Percentiles rank a stretch among this genome's conserved stretches.
Evolutionary conservation across 805 yeast species (phyloP).

Genomic region (Starmerella tilneyi): DNA sequence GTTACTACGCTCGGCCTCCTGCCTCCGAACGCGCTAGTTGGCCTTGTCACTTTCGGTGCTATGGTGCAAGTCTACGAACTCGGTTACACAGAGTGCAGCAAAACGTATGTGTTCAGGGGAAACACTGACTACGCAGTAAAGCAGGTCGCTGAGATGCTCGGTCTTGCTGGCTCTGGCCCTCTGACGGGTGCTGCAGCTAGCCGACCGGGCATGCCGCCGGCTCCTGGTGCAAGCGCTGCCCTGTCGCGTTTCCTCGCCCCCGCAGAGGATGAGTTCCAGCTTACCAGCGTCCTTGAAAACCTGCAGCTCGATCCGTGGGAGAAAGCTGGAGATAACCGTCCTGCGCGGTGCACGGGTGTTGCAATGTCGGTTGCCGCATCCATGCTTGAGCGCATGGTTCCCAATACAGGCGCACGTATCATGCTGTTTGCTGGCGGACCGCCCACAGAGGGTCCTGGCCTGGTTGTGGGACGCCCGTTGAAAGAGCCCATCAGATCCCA

Average conservation of each 20-base stretch:
- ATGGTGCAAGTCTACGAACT: slow-evolving; percentile 85
- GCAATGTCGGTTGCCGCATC: slow-evolving; percentile 79
- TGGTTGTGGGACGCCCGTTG: slow-evolving; percentile 81
- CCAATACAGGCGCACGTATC: slow-evolving; percentile 79
- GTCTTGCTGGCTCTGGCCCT: slow-evolving; percentile 30
- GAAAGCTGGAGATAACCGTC: slow-evolving; percentile 62
- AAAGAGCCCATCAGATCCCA: slow-evolving; percentile 97
- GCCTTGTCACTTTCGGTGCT: slow-evolving; percentile 80
- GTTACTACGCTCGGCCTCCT: slow-evolving; percentile 63
- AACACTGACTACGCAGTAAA: slow-evolving; percentile 62
- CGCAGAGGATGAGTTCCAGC: slow-evolving; percentile 66
- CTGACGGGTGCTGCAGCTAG: slow-evolving; percentile 23
- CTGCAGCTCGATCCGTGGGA: slow-evolving; percentile 82
- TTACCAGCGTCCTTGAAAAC: slow-evolving; percentile 68
- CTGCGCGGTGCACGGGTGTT: slow-evolving; percentile 85
- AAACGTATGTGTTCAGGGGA: slow-evolving; percentile 78
- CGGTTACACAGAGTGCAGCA: slow-evolving; percentile 54
- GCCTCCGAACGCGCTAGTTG: slow-evolving; percentile 84
- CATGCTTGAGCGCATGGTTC: slow-evolving; percentile 68
- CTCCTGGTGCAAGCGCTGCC: slow-evolving; percentile 33
- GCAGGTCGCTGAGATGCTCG: slow-evolving; percentile 51
- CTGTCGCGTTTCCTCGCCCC: slow-evolving; percentile 62
- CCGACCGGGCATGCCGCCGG: slow-evolving; percentile 26
- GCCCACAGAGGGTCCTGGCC: slow-evolving; percentile 88
- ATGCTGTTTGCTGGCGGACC: slow-evolving; percentile 92